Evolutionary conservation across 768 basidiomycete species (phyloP), one percentile per base, ranked within the genome.

Genomic region (Russula vinacea): DNA sequence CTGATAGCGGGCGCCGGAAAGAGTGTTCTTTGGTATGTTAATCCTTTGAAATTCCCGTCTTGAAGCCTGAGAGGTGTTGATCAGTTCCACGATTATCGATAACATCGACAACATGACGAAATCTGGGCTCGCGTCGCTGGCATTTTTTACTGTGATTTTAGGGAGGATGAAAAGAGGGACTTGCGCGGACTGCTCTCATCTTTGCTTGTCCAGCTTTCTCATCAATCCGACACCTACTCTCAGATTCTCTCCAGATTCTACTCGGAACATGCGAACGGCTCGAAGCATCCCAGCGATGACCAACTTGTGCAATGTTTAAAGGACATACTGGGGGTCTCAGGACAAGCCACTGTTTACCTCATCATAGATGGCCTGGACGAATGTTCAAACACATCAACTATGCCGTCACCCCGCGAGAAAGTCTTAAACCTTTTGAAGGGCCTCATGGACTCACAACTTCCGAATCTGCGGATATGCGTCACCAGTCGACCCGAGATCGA

Each of bases 301-400:
- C 39, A 26, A 29, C 59, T 60, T n/a, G 19, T 22, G 5, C 26
- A 24, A 5, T 60, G 59, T 24, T 22, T 60, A 4, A 40, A 51
- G 49, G 26, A 49, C 19, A 29, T 51, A 9, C 17, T 59, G 7
- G 37, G 35, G 16, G 3, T 33, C 1, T 22, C 57, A 2, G 47
- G 57, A 24, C 45, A 49, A 39, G 33, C 57, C 1, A 24, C 59
- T 0, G 5, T 35, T 3, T 60, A 52, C 29, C 9, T 60, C 2
- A 29, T 60, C 14, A 2, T 60, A 8, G 59, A 60, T 5, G 59
- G 24, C 11, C 24, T 60, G 22, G 59, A 60, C 14, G 59, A 60
- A 52, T 60, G 59, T 19, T 39, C 59, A 29, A 60, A 32, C 13
- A 37, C 32, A 4, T 42, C 49, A 16, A 19, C 35, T 8, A 19